These are phyloP conservation scores for Candida smagusa DNA, from an alignment of 1,139 yeast genomes.

Conservation along the genomic window DNA sequence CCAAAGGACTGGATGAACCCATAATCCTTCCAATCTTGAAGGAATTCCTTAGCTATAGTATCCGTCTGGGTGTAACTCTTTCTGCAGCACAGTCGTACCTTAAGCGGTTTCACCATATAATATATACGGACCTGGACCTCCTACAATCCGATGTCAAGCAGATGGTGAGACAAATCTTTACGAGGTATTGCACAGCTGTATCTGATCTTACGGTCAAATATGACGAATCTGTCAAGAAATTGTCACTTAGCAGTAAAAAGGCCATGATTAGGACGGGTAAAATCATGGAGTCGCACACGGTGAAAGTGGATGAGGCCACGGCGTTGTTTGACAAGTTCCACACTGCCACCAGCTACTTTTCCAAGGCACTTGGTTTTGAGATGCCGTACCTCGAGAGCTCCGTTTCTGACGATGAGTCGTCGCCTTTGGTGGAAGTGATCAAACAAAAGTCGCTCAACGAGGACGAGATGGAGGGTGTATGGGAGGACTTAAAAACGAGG, in stretches of 20 bases:
- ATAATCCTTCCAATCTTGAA: slow-evolving; percentile 50
- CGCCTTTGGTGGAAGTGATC: slow-evolving; percentile 22
- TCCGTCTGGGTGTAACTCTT: slow-evolving; percentile 46
- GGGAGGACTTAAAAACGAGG: slow-evolving; percentile 67
- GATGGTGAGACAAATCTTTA: slow-evolving; percentile 32
- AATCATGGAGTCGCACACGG: slow-evolving; percentile 50
- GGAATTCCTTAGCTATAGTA: slow-evolving; percentile 50
- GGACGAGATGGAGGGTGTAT: slow-evolving; percentile 42
- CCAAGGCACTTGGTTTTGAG: slow-evolving; percentile 34
- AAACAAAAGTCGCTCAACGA: slow-evolving; percentile 17
- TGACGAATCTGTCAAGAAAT: slow-evolving; percentile 31
- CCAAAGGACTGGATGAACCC: slow-evolving; percentile 27
- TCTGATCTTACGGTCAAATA: slow-evolving; percentile 33
- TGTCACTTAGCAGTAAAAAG: slow-evolving; percentile 42
- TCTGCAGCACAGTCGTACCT: slow-evolving; percentile 47
- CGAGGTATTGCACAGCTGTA: slow-evolving; percentile 47
- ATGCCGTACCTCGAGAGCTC: slow-evolving; percentile 22
- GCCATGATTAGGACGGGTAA: slow-evolving; percentile 68
- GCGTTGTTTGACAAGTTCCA: slow-evolving; percentile 45
- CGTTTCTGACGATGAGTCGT: slow-evolving; percentile 9
- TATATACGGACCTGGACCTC: neutral
- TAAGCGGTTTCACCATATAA: slow-evolving; percentile 41
- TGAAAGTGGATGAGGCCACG: slow-evolving; percentile 36
- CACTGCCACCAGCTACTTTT: slow-evolving; percentile 41
- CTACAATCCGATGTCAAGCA: slow-evolving; percentile 1